These are phyloP conservation scores for Linderniella brevidens DNA, from an alignment of 257 asterid species.

Conservation along the genomic window DNA sequence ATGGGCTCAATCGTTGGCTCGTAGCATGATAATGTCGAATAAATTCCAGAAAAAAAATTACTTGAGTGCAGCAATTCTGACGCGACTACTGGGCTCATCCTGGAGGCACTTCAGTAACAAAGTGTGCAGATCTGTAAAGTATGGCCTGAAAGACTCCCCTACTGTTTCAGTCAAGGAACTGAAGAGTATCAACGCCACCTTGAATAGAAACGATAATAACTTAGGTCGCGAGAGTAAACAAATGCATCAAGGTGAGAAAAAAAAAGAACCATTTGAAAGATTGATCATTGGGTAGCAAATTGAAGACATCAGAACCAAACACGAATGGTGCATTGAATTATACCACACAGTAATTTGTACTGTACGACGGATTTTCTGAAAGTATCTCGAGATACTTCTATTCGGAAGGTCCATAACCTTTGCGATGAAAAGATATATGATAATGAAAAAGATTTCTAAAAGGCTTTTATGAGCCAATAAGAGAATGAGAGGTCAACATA, in stretches of 20 bases:
- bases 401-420: no score
- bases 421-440: not conserved
- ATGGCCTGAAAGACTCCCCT: slow-evolving; percentile 81
- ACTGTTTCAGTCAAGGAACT: slow-evolving; percentile 99
- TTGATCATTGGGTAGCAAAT: no score
- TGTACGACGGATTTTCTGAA: no score
- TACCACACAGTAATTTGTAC: no score
- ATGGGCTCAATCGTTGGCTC: slow-evolving; percentile 9
- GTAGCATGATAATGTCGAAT: slow-evolving; percentile 4
- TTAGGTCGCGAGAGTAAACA: no score
- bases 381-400: no score
- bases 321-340: no score
- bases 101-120: slow-evolving; percentile 87
- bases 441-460: not conserved
- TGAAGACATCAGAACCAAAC: no score
- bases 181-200: slow-evolving; percentile 97
- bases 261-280: not conserved
- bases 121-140: slow-evolving; percentile 69
- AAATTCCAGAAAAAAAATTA: slow-evolving; percentile 23
- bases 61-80: slow-evolving; percentile 97
- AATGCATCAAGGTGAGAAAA: slow-evolving; percentile 4
- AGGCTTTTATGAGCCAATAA: not conserved
- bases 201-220: slow-evolving; percentile 13
- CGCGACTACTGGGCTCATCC: slow-evolving; percentile 90
- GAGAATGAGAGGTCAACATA: slow-evolving; percentile 14